phyloP scores from a whole-genome alignment of 2,329 filamentous ascomycete genomes.

The Mycosphaerelloides madeirae region DNA sequence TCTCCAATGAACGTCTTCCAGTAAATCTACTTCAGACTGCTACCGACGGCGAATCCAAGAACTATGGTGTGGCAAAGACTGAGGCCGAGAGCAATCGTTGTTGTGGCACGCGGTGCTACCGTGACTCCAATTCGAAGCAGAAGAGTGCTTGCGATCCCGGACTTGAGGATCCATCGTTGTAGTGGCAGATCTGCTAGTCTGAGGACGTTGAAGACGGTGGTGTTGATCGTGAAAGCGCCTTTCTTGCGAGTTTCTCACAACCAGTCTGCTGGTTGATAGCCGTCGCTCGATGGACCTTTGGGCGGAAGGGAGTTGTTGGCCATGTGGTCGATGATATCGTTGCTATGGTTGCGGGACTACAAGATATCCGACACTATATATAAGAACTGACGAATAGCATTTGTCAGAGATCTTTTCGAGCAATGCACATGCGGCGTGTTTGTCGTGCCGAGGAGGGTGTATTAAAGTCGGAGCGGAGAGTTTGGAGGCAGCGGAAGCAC shows the following conservation, averaged over 20 bases:
- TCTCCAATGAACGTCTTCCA: conserved; percentile 23
- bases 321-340: no score
- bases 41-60: conserved; percentile 20
- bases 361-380: no score
- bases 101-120: not conserved
- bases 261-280: conserved; percentile 6
- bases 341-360: no score
- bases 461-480: no score
- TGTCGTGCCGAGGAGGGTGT: no score
- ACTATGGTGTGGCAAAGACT: conserved; percentile 22
- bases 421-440: no score
- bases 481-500: no score
- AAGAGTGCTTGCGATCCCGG: conserved; percentile 7
- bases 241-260: conserved; percentile 7
- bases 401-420: no score
- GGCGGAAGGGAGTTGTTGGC: not conserved
- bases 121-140: conserved; percentile 7
- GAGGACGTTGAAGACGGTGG: conserved; percentile 14
- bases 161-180: conserved; percentile 19
- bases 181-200: conserved; percentile 19
- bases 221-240: conserved; percentile 13
- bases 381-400: no score
- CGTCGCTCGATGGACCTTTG: conserved; percentile 4
- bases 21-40: conserved; percentile 25
- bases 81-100: conserved; percentile 14